Conservation (phyloP, 2,329 filamentous ascomycete genomes). For the Dothiorella sarmentorum region DNA sequence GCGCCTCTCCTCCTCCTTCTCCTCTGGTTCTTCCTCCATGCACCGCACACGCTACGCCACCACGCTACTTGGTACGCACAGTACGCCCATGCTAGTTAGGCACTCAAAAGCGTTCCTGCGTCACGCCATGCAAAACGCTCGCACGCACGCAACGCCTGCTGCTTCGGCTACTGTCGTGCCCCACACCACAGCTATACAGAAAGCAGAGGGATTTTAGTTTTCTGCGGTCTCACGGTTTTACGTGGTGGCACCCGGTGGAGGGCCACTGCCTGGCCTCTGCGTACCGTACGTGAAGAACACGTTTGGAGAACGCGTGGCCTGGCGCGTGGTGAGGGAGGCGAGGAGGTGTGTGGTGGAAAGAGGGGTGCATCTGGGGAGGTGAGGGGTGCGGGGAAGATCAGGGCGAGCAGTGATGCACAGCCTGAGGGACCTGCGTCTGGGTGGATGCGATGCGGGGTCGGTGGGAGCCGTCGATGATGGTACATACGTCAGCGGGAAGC, state of each 20-base stretch:
- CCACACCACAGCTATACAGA: neutral
- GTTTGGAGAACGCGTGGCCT: neutral
- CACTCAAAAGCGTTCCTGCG: slow-evolving; percentile 2
- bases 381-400: neutral
- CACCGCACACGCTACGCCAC: too few relatives aligned
- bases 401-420: too few relatives aligned
- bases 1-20: too few relatives aligned
- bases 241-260: neutral
- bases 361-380: neutral
- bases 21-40: too few relatives aligned
- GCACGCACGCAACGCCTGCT: neutral
- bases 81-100: too few relatives aligned
- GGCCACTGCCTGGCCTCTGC: neutral
- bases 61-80: neutral
- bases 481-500: too few relatives aligned
- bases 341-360: neutral
- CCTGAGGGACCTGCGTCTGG: too few relatives aligned
- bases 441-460: too few relatives aligned
- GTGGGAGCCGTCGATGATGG: too few relatives aligned
- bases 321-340: neutral
- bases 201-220: neutral
- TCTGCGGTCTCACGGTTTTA: neutral
- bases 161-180: neutral
- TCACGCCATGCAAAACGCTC: too few relatives aligned
- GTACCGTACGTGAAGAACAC: neutral